Evolutionary conservation across 2,329 filamentous ascomycete species (phyloP), one percentile per base, ranked within the genome.

Genomic region (Sporothrix brasiliensis): DNA sequence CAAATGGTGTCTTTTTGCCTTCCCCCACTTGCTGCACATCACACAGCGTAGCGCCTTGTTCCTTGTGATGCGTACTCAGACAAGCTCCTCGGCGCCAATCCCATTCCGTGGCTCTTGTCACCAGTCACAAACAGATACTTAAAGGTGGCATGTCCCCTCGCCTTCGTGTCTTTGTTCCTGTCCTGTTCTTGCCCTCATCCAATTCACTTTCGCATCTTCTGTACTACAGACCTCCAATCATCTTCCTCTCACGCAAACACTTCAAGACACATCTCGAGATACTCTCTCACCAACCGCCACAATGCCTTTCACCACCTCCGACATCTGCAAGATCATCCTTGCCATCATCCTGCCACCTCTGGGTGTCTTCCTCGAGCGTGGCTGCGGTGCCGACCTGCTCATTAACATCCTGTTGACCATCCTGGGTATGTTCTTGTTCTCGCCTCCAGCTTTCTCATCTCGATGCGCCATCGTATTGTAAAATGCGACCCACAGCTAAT

Each of bases 361-460:
- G 70, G 93, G 93, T 84, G 93, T 97, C 80, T 95, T 97, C 87
- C 91, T 97, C 76, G 93, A 97, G 90, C 89, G 91, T 76, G 93
- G 93, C 77, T 97, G 93, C 83, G 90, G 90, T 79, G 88, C 90
- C 75, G 92, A 97, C 80, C 85, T 97, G 78, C 85, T 94, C 82
- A 96, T 97, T 88, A 97, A 96, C 89, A 92, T 97, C 81, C 86
- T 93, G 78, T 84, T 96, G 82, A 96, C 92, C 76, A 88, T 92
- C 76, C 84, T 93, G 76, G 85, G 84, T 86, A 83, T 53, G 67
- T 49, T 41, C 3, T 9, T 53, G 67, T 49, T 41, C 3, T 13
- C 63, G 54, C 16, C 13, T 16, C 6, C 1, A 3, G 14, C n/a
- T 44, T 5, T 66, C 16, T 60, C 3, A 9, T 66, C 16, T 60